Conservation (phyloP, 116 monocot genomes). For the Posidonia oceanica region DNA sequence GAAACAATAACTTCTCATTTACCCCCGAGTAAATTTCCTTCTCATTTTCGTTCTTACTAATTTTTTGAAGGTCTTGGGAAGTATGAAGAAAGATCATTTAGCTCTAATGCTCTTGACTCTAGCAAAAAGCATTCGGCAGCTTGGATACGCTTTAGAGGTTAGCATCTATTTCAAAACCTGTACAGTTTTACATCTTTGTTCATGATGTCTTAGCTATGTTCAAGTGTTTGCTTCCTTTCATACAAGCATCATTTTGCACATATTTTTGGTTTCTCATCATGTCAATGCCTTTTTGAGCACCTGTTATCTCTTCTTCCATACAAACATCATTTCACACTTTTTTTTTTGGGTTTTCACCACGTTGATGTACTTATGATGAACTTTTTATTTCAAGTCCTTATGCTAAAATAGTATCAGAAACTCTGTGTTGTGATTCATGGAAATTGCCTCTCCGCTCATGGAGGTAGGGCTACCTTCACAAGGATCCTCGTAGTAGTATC, state of each 20-base stretch:
- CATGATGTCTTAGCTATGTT: not conserved
- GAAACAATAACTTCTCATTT: not conserved
- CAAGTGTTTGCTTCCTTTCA: not conserved
- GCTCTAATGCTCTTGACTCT: conserved; percentile 68
- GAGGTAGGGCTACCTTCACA: too few species aligned
- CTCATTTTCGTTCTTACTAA: not conserved
- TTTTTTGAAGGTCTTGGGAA: conserved; percentile 45
- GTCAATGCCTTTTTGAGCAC: too few species aligned
- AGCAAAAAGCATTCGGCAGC: conserved; percentile 39
- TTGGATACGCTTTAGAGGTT: conserved; percentile 66
- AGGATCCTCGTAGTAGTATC: too few species aligned
- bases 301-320: too few species aligned
- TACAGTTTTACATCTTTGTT: not conserved
- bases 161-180: conserved; percentile 10
- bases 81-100: conserved; percentile 36
- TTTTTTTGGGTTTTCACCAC: too few species aligned
- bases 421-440: too few species aligned
- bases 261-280: not conserved
- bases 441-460: too few species aligned
- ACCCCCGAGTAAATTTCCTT: not conserved
- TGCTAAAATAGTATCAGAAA: too few species aligned
- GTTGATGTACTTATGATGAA: too few species aligned
- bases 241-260: not conserved
- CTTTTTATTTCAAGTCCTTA: too few species aligned
- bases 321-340: too few species aligned